Evolutionary conservation across 768 basidiomycete genomes (phyloP), one percentile per base, ranked within the genome.

Genomic region (Mycena pura): DNA sequence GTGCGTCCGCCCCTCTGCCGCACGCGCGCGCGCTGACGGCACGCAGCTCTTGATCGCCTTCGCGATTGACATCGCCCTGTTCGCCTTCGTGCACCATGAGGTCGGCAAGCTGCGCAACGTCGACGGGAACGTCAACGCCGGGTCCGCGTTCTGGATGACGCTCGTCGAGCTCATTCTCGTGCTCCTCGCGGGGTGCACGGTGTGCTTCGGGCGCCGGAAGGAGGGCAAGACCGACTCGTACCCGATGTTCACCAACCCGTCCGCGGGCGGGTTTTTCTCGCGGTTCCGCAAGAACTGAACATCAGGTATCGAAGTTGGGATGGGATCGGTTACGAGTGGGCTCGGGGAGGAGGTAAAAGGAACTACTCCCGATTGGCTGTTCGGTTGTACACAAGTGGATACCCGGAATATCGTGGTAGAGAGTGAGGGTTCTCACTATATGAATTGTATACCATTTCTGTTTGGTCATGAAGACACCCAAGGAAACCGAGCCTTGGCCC

Each of bases 101-200:
- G 13, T 60, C 24, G 59, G 58, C 15, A 57, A 65, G n/a, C 29
- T 68, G 25, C 9, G 56, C 0, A 21, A 50, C 24, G 45, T 60
- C 24, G 15, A 28, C 5, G 60, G 14, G 4, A 47, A 58, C 19
- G 59, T 58, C 1, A 29, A 65, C 41, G 59, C 60, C 10, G 62
- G 62, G 3, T 14, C 63, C 88, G 90, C 83, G 11, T 91, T 92
- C 72, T 92, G 91, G 91, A 70, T 92, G 71, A 90, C 88, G 2
- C 85, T 92, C 64, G 84, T 81, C 19, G 73, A 85, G 13, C 74
- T 92, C 69, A 76, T 91, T 63, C 81, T 92, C 5, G 81, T 87
- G 32, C 70, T 86, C 34, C 67, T 90, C 50, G 86, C 84, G 17
- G 88, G 88, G 56, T 82, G 83, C 77, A 85, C 86, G 3, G 85